Percentiles rank a stretch among this genome's conserved stretches.
phyloP scores from a whole-genome alignment of 495 filamentous ascomycete species.

The Aspergillus carlsbadensis region DNA sequence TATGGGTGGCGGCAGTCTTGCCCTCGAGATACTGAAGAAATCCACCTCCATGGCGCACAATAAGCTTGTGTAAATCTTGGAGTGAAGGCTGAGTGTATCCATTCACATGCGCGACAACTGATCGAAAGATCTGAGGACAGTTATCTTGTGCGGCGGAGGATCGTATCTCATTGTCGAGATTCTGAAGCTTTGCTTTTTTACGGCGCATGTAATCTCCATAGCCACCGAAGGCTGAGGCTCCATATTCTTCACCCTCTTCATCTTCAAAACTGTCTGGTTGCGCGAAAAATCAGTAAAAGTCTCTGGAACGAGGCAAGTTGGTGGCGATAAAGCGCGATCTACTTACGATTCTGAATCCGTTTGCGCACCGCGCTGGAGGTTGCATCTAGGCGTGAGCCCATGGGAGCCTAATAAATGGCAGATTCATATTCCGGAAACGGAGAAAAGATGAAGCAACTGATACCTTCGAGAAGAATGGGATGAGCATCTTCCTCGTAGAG shows the following conservation, averaged over 20 bases:
- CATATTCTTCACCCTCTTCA: constrained; percentile 91
- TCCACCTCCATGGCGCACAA: constrained; percentile 87
- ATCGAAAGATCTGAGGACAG: constrained; percentile 83
- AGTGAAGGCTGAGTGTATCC: constrained; percentile 92
- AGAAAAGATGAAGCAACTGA: constrained; percentile 3
- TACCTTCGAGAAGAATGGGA: neutral
- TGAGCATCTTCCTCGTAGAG: neutral
- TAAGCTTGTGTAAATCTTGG: constrained; percentile 79
- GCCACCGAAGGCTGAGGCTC: constrained; percentile 79
- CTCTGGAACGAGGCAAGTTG: neutral
- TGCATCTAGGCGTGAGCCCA: constrained; percentile 77
- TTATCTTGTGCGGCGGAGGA: constrained; percentile 50
- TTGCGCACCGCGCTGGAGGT: constrained; percentile 79
- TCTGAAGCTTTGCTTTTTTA: constrained; percentile 95
- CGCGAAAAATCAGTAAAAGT: constrained; percentile 14
- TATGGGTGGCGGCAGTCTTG: constrained; percentile 92
- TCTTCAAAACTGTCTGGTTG: constrained; percentile 55
- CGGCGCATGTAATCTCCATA: constrained; percentile 87
- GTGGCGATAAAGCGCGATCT: constrained; percentile 10
- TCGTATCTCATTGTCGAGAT: constrained; percentile 80
- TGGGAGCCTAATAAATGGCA: constrained; percentile 42
- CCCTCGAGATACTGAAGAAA: constrained; percentile 94
- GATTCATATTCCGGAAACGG: constrained; percentile 23
- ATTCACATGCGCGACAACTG: constrained; percentile 84
- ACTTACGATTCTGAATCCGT: constrained; percentile 68